Evolutionary conservation across 2,329 filamentous ascomycete genomes (phyloP), one percentile per base, ranked within the genome.

Genomic region (Verticillium longisporum): DNA sequence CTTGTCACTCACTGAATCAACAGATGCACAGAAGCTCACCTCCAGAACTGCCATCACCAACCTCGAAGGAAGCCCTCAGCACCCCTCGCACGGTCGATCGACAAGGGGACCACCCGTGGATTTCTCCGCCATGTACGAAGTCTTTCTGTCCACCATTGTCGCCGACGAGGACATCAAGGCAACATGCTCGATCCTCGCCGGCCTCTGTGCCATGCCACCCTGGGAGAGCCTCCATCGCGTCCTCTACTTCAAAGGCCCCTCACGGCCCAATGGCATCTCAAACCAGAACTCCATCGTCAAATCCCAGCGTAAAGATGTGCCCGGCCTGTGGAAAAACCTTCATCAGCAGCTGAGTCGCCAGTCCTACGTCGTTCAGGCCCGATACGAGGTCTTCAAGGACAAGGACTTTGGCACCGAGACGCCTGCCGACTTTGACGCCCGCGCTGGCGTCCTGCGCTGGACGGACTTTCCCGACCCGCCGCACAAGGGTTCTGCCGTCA

Each of bases 381-480:
- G 80, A 11, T 86, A 85, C 66, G 79, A 86, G 59, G 72, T 87
- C 1, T 69, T 75, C 21, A 76, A 75, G 57, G 76, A 83, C 34
- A 70, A 71, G 4, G 78, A 83, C 62, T 79, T 85, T 66, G 78
- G 78, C 21, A 70, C 70, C 11, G 68, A 69, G 1, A 63, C 70
- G 0, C 62, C 70, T 2, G 66, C 69, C 61, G 75, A 80, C 45
- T 74, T 81, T 50, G 78, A 83, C 62, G 66, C 72, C 6, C 69
- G 72, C 0, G 73, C 74, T 0, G 83, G 82, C 18, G 78, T 80
- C 3, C 69, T 88, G 61, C 75, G 80, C 55, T 88, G 84, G 83
- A 80, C 76, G 6, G 85, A 88, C 65, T 77, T 87, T 55, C 85
- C 86, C 1, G 85, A 88, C 63, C 84, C 84, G 15, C 74, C 78